These are phyloP conservation scores for Penicillium vulpinum DNA, from an alignment of 2,329 filamentous ascomycete species.

Conservation along the genomic window DNA sequence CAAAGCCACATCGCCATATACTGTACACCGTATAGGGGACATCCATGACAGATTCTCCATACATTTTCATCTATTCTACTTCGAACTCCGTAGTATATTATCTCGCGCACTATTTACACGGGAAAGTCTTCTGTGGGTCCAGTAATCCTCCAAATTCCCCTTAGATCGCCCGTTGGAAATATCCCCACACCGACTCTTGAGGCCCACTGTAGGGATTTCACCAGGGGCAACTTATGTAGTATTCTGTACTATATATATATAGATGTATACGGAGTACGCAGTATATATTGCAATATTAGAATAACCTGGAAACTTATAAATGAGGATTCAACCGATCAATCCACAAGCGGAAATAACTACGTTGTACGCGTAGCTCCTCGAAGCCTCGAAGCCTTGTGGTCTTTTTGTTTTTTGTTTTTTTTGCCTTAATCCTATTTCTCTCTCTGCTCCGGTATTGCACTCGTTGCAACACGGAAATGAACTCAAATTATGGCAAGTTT, in stretches of 20 bases:
- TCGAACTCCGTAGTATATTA: too few relatives aligned
- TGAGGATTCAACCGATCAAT: neutral
- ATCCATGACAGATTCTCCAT: neutral
- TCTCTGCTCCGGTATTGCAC: neutral
- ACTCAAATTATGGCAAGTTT: neutral
- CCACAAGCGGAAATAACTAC: neutral
- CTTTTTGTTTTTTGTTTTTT: neutral
- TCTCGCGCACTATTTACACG: neutral
- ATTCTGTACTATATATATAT: neutral
- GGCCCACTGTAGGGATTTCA: neutral
- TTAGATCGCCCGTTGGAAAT: constrained; percentile 6
- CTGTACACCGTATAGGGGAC: neutral
- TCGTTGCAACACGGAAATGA: neutral
- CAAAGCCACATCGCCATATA: too few relatives aligned
- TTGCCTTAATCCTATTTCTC: neutral
- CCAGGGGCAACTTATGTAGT: neutral
- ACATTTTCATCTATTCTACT: neutral
- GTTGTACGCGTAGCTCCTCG: neutral
- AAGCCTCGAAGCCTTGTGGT: neutral
- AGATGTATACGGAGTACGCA: too few relatives aligned
- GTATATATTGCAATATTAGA: too few relatives aligned
- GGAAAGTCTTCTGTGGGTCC: neutral
- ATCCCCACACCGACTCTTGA: constrained; percentile 6
- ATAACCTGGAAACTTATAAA: neutral
- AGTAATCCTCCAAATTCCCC: neutral